These are phyloP conservation scores for Scheffersomyces titani DNA, from an alignment of 1,139 yeast species.

Conservation along the genomic window DNA sequence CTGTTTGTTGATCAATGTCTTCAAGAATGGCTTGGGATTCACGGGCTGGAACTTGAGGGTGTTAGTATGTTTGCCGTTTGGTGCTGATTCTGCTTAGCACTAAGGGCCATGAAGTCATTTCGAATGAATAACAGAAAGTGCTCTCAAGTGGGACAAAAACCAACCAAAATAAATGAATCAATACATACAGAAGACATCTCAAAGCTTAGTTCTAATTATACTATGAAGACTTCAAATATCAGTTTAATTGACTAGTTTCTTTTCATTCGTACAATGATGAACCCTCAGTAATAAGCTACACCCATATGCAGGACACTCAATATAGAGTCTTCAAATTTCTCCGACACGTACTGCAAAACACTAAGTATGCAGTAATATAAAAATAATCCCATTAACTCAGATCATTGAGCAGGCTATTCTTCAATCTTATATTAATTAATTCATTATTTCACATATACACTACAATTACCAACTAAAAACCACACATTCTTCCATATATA, in stretches of 20 bases:
- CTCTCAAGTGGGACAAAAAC: not conserved
- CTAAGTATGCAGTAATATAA: no score
- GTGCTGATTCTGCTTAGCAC: not conserved
- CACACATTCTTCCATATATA: not conserved
- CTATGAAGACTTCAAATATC: not conserved
- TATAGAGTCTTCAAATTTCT: no score
- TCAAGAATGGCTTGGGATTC: slow-evolving; percentile 90
- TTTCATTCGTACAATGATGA: no score
- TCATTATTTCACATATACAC: not conserved
- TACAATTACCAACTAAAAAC: not conserved
- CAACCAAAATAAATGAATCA: not conserved
- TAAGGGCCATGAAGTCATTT: not conserved
- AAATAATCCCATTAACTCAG: slow-evolving; percentile 4
- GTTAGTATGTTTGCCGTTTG: slow-evolving; percentile 6
- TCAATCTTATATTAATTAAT: no score
- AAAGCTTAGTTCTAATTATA: not conserved
- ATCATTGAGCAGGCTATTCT: not conserved
- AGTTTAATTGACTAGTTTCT: no score
- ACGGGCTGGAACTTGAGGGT: slow-evolving; percentile 61
- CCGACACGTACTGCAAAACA: no score
- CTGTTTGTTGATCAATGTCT: slow-evolving; percentile 65
- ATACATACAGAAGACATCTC: not conserved
- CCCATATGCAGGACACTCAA: no score
- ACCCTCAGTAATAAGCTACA: no score
- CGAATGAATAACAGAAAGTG: not conserved